These are phyloP conservation scores for Nitzschia palea DNA, from an alignment of 108 stramenopile species.

Conservation along the genomic window DNA sequence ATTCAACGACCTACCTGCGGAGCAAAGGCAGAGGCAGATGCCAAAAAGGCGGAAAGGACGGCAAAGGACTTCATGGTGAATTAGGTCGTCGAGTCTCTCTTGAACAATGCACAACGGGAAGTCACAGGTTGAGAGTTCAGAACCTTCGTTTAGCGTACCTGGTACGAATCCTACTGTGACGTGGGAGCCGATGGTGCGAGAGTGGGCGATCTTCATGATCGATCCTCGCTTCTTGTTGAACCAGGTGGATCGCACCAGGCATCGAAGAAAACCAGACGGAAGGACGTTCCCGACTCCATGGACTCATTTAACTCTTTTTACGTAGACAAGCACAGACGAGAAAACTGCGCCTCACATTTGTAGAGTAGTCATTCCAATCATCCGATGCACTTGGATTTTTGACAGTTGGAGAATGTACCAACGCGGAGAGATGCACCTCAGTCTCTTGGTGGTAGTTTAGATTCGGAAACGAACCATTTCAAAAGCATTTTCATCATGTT, in stretches of 20 bases:
- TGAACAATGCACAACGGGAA: conserved; percentile 8
- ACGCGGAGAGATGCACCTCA: not conserved
- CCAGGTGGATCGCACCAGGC: conserved; percentile 14
- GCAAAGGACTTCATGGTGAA: conserved; percentile 63
- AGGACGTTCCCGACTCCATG: not conserved
- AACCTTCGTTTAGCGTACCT: not conserved
- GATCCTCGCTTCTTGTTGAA: conserved; percentile 11
- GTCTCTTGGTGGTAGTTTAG: not conserved
- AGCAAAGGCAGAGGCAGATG: conserved; percentile 57
- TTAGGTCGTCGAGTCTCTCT: not conserved
- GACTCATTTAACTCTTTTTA: not conserved
- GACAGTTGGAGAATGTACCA: too few relatives aligned
- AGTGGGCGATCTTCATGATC: not conserved
- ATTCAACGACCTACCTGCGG: conserved; percentile 37
- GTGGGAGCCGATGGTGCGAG: conserved; percentile 2
- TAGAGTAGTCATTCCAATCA: not conserved
- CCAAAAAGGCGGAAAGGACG: conserved; percentile 48
- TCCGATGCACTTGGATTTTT: not conserved
- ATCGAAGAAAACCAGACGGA: not conserved
- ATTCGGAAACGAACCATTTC: not conserved
- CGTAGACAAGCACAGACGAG: not conserved
- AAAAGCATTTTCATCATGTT: conserved; percentile 21
- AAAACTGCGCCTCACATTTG: conserved; percentile 6
- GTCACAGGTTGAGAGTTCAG: not conserved
- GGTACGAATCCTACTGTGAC: conserved; percentile 3